A percentile compares a stretch with the other conserved stretches of the same genome.
These are phyloP conservation scores for Herpetomonas samuelpessoai DNA, from an alignment of 208 protist genomes.

Conservation along the genomic window DNA sequence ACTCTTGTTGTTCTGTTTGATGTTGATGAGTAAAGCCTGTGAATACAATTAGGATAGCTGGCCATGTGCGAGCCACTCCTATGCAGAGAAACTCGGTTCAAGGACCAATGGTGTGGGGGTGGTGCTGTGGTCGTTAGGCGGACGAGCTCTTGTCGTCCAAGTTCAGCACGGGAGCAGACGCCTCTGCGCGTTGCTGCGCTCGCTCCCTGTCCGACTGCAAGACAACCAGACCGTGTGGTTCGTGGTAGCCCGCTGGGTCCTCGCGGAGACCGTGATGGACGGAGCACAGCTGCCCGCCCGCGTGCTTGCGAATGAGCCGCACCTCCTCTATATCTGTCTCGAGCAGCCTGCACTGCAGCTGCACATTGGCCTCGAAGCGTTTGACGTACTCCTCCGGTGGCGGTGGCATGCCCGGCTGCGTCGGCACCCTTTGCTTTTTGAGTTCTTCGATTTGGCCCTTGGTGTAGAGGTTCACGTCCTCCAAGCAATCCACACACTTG, in stretches of 20 bases:
- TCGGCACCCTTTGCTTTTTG: constrained; percentile 34
- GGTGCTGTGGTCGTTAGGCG: too few relatives aligned
- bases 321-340: constrained; percentile 72
- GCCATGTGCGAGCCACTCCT: too few relatives aligned
- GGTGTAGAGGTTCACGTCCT: constrained; percentile 71
- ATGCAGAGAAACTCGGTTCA: too few relatives aligned
- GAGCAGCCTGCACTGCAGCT: constrained; percentile 64
- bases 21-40: too few relatives aligned
- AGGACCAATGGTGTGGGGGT: too few relatives aligned
- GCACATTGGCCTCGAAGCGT: constrained; percentile 48
- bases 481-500: constrained; percentile 71
- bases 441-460: constrained; percentile 57
- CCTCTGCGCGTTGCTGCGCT: constrained; percentile 18
- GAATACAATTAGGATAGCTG: too few relatives aligned
- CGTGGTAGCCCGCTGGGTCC: constrained; percentile 32
- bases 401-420: constrained; percentile 68
- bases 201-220: constrained; percentile 34
- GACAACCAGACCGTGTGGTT: constrained; percentile 42
- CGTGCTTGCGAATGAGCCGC: constrained; percentile 36
- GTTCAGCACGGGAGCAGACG: constrained; percentile 6
- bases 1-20: too few relatives aligned
- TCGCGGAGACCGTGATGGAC: constrained; percentile 63
- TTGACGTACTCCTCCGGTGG: constrained; percentile 59
- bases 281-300: constrained; percentile 37
- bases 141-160: constrained; percentile 1